Percentiles rank a stretch among this genome's conserved stretches.
phyloP scores from a whole-genome alignment of 345 rosid genomes.

The Sonneratia caseolaris region DNA sequence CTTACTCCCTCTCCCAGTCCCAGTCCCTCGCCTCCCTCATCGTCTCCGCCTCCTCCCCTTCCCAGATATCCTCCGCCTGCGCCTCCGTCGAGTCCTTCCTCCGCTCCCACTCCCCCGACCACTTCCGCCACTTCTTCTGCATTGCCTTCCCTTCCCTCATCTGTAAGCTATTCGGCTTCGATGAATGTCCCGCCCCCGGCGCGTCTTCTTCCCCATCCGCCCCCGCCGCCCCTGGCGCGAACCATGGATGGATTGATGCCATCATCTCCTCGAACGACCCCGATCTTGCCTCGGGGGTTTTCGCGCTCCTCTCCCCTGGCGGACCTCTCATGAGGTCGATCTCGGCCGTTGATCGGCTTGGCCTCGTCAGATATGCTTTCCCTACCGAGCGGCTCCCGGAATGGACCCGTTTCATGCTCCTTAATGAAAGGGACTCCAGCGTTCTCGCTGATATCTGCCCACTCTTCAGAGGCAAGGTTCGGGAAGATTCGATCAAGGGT shows the following conservation, averaged over 20 bases:
- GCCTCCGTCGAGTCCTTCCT: slow-evolving; percentile 53
- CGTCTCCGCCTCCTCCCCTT: slow-evolving; percentile 45
- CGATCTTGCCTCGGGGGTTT: slow-evolving; percentile 38
- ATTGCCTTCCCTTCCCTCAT: slow-evolving; percentile 67
- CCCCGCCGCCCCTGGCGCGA: slow-evolving; percentile 17
- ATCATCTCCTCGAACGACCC: slow-evolving; percentile 33
- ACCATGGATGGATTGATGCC: slow-evolving; percentile 55
- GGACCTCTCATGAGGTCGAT: slow-evolving; percentile 56
- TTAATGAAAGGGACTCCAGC: slow-evolving; percentile 34
- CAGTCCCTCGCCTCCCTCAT: slow-evolving; percentile 58
- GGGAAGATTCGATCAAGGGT: slow-evolving; percentile 46
- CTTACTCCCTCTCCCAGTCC: slow-evolving; percentile 58
- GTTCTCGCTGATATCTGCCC: slow-evolving; percentile 46
- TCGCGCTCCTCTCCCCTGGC: slow-evolving; percentile 45
- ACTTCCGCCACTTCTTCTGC: slow-evolving; percentile 89
- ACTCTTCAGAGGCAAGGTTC: slow-evolving; percentile 47
- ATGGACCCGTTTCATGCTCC: slow-evolving; percentile 53
- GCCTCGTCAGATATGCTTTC: slow-evolving; percentile 71
- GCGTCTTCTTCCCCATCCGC: slow-evolving; percentile 12
- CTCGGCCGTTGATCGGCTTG: slow-evolving; percentile 51
- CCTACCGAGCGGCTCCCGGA: slow-evolving; percentile 73
- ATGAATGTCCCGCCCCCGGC: slow-evolving; percentile 26
- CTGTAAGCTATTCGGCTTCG: slow-evolving; percentile 78
- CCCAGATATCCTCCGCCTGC: slow-evolving; percentile 55
- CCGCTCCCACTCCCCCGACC: slow-evolving; percentile 61